phyloP scores from a whole-genome alignment of 179 eudicot genomes.

The Beta lomatogona region DNA sequence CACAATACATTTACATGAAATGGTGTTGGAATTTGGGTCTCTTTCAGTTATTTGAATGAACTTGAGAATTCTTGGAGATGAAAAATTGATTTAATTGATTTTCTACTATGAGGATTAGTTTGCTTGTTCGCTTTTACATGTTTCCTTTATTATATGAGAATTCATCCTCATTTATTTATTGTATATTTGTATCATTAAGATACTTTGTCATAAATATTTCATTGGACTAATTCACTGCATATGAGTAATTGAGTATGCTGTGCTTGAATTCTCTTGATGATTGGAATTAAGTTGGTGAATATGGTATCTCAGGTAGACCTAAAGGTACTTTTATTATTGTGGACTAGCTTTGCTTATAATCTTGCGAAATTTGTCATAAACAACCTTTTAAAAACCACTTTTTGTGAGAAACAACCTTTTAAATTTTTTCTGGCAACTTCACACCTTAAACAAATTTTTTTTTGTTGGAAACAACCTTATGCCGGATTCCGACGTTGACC shows the following conservation, averaged over 20 bases:
- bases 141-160: not conserved
- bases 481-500: no score
- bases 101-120: not conserved
- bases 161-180: not conserved
- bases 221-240: not conserved
- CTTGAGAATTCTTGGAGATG: not conserved
- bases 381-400: no score
- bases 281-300: not conserved
- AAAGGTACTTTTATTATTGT: not conserved
- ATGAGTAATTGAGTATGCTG: conserved; percentile 6
- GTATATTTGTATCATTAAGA: not conserved
- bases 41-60: not conserved
- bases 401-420: no score
- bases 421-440: no score
- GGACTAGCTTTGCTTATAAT: not conserved
- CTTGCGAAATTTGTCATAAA: no score
- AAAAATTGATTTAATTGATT: not conserved
- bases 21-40: not conserved
- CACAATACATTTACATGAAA: not conserved
- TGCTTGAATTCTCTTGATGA: not conserved
- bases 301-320: not conserved
- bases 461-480: no score
- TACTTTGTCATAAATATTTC: not conserved
- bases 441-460: no score
- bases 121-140: not conserved